These are phyloP conservation scores for Pseudopyricularia cyperi DNA, from an alignment of 2,329 filamentous ascomycete genomes.

Conservation along the genomic window DNA sequence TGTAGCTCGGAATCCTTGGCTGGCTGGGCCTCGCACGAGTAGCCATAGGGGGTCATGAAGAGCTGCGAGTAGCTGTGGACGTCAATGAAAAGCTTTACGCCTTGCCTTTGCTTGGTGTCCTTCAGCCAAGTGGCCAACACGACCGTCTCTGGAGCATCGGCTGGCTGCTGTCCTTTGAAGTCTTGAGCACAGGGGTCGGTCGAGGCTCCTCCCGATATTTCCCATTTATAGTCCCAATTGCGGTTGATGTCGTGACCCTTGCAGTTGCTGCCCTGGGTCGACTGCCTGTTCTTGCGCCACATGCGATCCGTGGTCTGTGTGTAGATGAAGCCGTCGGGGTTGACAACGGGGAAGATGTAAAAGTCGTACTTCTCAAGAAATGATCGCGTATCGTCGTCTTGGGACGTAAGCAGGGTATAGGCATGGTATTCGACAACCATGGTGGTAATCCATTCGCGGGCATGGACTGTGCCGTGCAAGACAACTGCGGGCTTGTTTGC, in stretches of 20 bases:
- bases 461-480: constrained; percentile 45
- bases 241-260: constrained; percentile 45
- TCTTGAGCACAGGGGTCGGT: constrained; percentile 29
- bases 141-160: constrained; percentile 35
- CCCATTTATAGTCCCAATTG: constrained; percentile 30
- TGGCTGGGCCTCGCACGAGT: constrained; percentile 35
- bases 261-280: constrained; percentile 31
- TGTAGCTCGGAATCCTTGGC: constrained; percentile 34
- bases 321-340: constrained; percentile 49
- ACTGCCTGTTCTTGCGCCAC: constrained; percentile 49
- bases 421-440: constrained; percentile 42
- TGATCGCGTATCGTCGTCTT: constrained; percentile 4
- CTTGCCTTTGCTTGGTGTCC: constrained; percentile 22
- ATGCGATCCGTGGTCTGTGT: constrained; percentile 41
- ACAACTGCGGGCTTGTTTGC: constrained; percentile 36
- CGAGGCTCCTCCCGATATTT: constrained; percentile 26
- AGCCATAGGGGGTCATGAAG: constrained; percentile 50
- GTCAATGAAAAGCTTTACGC: constrained; percentile 50
- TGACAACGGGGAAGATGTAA: constrained; percentile 50
- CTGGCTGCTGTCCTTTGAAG: constrained; percentile 22
- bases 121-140: constrained; percentile 26
- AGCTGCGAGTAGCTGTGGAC: constrained; percentile 52
- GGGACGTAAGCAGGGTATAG: constrained; percentile 25
- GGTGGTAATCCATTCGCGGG: constrained; percentile 46
- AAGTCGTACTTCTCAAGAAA: constrained; percentile 52